Conservation (phyloP, 805 yeast genomes). For the Brettanomyces nanus region DNA sequence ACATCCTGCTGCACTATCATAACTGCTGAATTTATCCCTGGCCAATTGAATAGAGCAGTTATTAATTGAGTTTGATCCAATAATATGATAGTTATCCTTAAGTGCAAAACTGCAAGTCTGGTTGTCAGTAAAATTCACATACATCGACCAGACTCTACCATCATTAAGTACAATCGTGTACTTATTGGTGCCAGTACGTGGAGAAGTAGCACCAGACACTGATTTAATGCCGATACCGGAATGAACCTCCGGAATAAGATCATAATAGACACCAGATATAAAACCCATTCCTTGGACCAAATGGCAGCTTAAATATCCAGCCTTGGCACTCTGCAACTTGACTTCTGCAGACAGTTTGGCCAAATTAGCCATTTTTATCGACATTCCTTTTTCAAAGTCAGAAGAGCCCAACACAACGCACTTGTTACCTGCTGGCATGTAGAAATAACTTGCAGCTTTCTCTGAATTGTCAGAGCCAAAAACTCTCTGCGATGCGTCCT, state of each 20-base stretch:
- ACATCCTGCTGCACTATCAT: slow-evolving; percentile 61
- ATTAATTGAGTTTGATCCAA: slow-evolving; percentile 31
- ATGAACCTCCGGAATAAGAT: slow-evolving; percentile 36
- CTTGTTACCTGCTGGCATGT: slow-evolving; percentile 45
- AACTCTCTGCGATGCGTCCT: slow-evolving; percentile 33
- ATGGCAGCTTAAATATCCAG: slow-evolving; percentile 36
- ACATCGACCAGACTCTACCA: slow-evolving; percentile 42
- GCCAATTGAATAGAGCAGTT: slow-evolving; percentile 43
- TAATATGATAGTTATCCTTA: slow-evolving; percentile 26
- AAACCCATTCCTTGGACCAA: slow-evolving; percentile 58
- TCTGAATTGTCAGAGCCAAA: slow-evolving; percentile 40
- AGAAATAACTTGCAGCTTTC: slow-evolving; percentile 46
- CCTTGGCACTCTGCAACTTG: slow-evolving; percentile 27
- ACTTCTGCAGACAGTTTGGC: slow-evolving; percentile 44
- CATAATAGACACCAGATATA: slow-evolving; percentile 40
- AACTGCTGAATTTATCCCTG: slow-evolving; percentile 31
- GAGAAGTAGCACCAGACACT: slow-evolving; percentile 29
- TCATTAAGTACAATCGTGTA: slow-evolving; percentile 32
- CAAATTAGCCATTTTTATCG: slow-evolving; percentile 37
- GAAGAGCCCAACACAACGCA: slow-evolving; percentile 50
- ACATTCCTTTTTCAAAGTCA: slow-evolving; percentile 33
- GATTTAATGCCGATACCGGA: slow-evolving; percentile 38
- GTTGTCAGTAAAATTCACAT: slow-evolving; percentile 28
- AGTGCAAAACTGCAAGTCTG: slow-evolving; percentile 25
- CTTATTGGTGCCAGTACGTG: slow-evolving; percentile 26